Evolutionary conservation across 352 stramenopile species (phyloP), one percentile per base, ranked within the genome.

Genomic region (Thalassiosira sp.): DNA sequence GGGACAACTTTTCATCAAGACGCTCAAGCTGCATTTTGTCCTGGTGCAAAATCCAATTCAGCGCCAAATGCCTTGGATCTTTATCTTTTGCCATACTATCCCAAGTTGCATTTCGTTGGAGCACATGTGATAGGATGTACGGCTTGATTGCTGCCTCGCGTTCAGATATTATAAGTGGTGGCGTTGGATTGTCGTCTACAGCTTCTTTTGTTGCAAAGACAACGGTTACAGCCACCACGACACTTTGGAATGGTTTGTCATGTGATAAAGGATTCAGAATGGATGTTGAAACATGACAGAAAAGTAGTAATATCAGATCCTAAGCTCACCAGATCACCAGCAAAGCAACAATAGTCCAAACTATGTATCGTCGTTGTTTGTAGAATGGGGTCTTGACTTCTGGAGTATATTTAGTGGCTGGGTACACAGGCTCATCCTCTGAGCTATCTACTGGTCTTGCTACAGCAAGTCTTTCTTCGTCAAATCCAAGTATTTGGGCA

Each of bases 31-130:
- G 57, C 72, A 77, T 37, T 16, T 66, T 46, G 43, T 81, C 72
- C 3, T 53, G 43, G 33, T 73, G 35, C 13, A 77, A 51, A 58
- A 81, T 77, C 72, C 72, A 81, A 63, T 81, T 43, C 48, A 81
- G 31, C 2, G 72, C 72, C 5, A 72, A 22, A 11, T 42, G 10
- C 20, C 66, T 27, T 22, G 72, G 72, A 58, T 79, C 62, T 11
- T 25, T 62, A 27, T 24, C 5, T n/a, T 33, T 20, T 35, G 16
- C 6, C 56, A 70, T 68, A 8, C 33, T 13, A 33, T 66, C 40
- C 43, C 61, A 72, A 11, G 33, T 72, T 49, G 33, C 60, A 59
- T 61, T 65, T 1, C 59, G 27, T 16, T 46, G 57, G 22, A 76
- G 48, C n/a, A 70, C 57, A 22, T 40, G 5, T 40, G 33, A 40